Percentiles rank a stretch among this genome's conserved stretches.
These are phyloP conservation scores for Urtica urens DNA, from an alignment of 306 rosid genomes.

Conservation along the genomic window DNA sequence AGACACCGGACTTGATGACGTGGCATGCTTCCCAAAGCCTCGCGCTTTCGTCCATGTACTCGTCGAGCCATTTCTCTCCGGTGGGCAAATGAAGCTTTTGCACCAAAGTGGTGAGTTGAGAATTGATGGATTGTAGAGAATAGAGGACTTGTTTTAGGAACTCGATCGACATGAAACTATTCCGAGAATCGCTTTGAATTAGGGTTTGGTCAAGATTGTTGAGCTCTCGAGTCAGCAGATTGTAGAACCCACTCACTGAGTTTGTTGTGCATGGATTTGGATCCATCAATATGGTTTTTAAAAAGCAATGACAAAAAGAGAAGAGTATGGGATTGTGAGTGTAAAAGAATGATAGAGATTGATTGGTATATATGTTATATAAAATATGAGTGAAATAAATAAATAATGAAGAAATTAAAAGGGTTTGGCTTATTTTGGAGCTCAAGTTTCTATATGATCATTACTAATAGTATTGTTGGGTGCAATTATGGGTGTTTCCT, in stretches of 20 bases:
- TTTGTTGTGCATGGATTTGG: constrained; percentile 45
- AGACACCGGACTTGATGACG: constrained; percentile 55
- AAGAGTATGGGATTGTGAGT: constrained; percentile 11
- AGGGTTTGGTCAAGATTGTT: constrained; percentile 42
- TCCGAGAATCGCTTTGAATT: constrained; percentile 17
- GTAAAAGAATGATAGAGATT: constrained; percentile 36
- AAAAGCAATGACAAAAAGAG: not conserved
- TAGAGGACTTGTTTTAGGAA: constrained; percentile 58
- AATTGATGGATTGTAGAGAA: constrained; percentile 54
- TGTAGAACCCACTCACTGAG: constrained; percentile 75
- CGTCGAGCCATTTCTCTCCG: constrained; percentile 86
- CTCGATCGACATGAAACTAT: constrained; percentile 61
- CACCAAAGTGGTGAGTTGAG: constrained; percentile 54
- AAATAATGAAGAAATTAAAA: constrained; percentile 12
- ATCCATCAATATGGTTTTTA: constrained; percentile 30
- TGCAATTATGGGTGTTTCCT: constrained; percentile 71
- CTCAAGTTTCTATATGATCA: constrained; percentile 30
- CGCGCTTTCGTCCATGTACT: constrained; percentile 86
- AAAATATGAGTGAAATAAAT: constrained; percentile 12
- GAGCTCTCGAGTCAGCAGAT: constrained; percentile 47
- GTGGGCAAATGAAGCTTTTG: constrained; percentile 57
- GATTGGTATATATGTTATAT: constrained; percentile 16
- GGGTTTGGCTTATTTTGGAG: constrained; percentile 14
- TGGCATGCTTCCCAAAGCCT: constrained; percentile 76
- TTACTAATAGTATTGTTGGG: constrained; percentile 48